Percentiles rank a stretch among this genome's conserved stretches.
These are phyloP conservation scores for Arachnopeziza araneosa DNA, from an alignment of 2,329 filamentous ascomycete species.

Conservation along the genomic window DNA sequence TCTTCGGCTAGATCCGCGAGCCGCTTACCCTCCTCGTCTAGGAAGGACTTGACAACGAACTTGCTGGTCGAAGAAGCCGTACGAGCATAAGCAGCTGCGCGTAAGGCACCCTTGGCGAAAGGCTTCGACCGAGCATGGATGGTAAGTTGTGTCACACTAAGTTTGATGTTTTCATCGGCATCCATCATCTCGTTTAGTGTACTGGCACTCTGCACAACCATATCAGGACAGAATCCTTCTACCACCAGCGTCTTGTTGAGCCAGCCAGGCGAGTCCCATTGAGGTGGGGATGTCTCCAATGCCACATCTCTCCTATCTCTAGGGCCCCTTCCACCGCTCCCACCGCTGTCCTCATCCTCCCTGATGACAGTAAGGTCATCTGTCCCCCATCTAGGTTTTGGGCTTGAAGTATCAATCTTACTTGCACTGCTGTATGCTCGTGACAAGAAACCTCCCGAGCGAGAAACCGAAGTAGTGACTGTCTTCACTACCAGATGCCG, in stretches of 20 bases:
- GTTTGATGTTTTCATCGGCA: constrained; percentile 32
- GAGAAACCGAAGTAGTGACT: constrained; percentile 30
- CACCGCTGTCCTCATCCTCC: constrained; percentile 1
- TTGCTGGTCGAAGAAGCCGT: constrained; percentile 24
- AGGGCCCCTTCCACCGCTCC: neutral
- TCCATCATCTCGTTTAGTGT: constrained; percentile 35
- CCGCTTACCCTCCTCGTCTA: constrained; percentile 18
- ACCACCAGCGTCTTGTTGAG: constrained; percentile 27
- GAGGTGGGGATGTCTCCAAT: constrained; percentile 22
- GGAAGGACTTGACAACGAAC: constrained; percentile 35
- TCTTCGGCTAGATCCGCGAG: constrained; percentile 33
- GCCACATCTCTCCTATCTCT: neutral
- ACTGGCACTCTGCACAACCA: constrained; percentile 21
- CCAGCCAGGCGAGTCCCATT: constrained; percentile 27
- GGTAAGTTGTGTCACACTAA: constrained; percentile 31
- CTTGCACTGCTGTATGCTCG: neutral
- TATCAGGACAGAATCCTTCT: constrained; percentile 31
- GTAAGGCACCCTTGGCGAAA: constrained; percentile 32
- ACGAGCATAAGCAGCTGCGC: constrained; percentile 34
- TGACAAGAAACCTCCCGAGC: constrained; percentile 26
- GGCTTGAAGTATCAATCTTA: neutral
- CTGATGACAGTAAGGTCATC: constrained; percentile 13
- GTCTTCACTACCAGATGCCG: constrained; percentile 27
- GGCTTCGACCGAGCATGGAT: constrained; percentile 30
- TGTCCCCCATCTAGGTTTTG: neutral